phyloP scores from a whole-genome alignment of 495 filamentous ascomycete species.

The Amphirosellinia nigrospora region DNA sequence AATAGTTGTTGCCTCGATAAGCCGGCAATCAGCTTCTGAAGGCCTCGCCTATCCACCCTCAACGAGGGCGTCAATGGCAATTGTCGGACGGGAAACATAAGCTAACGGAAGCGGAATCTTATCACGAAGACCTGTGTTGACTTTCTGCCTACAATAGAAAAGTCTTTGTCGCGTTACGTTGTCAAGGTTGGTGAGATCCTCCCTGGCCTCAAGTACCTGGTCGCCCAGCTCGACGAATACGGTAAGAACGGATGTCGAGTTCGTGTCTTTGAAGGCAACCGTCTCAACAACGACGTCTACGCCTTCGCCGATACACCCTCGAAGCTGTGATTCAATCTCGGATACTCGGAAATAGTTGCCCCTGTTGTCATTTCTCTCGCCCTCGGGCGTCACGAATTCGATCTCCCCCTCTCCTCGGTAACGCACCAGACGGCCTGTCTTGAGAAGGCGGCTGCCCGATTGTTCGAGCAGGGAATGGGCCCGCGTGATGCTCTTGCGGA shows the following conservation, averaged over 20 bases:
- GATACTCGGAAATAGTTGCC: slow-evolving; percentile 44
- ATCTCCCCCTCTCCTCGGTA: slow-evolving; percentile 52
- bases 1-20: slow-evolving; percentile 48
- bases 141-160: slow-evolving; percentile 46
- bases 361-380: slow-evolving; percentile 37
- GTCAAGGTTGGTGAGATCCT: slow-evolving; percentile 41
- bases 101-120: slow-evolving; percentile 45
- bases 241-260: slow-evolving; percentile 42
- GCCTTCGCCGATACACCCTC: slow-evolving; percentile 51
- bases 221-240: slow-evolving; percentile 56
- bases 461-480: slow-evolving; percentile 34
- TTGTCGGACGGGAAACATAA: slow-evolving; percentile 49
- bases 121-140: slow-evolving; percentile 45
- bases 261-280: slow-evolving; percentile 48
- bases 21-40: slow-evolving; percentile 48
- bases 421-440: slow-evolving; percentile 52
- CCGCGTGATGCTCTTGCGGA: slow-evolving; percentile 26
- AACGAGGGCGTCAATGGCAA: slow-evolving; percentile 51
- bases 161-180: slow-evolving; percentile 44
- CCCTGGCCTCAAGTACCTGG: slow-evolving; percentile 38
- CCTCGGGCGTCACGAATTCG: slow-evolving; percentile 48
- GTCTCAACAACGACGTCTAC: slow-evolving; percentile 54
- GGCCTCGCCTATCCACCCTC: slow-evolving; percentile 48
- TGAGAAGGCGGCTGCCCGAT: slow-evolving; percentile 40
- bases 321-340: slow-evolving; percentile 51